Evolutionary conservation across 176 grass and related monocot genomes (phyloP).

Genomic region (Oryza longistaminata): DNA sequence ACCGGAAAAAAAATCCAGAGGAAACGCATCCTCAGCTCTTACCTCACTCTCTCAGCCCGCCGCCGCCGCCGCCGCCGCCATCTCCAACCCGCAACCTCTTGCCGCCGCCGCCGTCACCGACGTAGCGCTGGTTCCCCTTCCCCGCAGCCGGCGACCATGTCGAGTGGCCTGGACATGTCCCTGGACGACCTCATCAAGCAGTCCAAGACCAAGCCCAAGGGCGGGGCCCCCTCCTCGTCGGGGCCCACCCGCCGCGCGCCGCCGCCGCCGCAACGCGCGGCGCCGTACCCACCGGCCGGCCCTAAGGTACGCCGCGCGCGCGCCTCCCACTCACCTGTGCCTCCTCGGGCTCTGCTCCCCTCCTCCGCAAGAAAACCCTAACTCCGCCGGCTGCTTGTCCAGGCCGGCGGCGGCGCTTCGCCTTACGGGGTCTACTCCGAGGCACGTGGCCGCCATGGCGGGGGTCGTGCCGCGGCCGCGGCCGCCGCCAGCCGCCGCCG

Average conservation of each 20-base stretch:
- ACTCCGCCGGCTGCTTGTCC: constrained; percentile 11
- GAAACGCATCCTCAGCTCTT: not conserved
- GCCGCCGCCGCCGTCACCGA: not conserved
- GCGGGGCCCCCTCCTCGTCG: constrained; percentile 26
- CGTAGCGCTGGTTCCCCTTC: not conserved
- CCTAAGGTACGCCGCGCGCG: constrained; percentile 42
- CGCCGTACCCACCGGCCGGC: constrained; percentile 31
- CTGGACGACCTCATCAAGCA: constrained; percentile 65
- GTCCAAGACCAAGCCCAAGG: constrained; percentile 49
- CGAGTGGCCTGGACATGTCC: constrained; percentile 58
- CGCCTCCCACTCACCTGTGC: not conserved
- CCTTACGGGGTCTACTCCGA: constrained; percentile 59
- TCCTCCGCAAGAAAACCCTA: constrained; percentile 44
- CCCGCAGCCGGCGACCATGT: constrained; percentile 33
- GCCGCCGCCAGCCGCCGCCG: not conserved
- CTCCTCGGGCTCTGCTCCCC: not conserved
- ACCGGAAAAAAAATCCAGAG: not conserved
- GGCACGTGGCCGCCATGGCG: constrained; percentile 41
- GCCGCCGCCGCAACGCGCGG: constrained; percentile 24
- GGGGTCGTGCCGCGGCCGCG: constrained; percentile 4
- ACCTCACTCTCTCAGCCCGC: not conserved
- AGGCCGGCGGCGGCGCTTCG: constrained; percentile 25
- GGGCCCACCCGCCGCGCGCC: constrained; percentile 50
- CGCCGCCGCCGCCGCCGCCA: not conserved
- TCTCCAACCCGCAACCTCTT: too few relatives aligned